These are phyloP conservation scores for Misopates orontium DNA, from an alignment of 257 asterid genomes.

Conservation along the genomic window DNA sequence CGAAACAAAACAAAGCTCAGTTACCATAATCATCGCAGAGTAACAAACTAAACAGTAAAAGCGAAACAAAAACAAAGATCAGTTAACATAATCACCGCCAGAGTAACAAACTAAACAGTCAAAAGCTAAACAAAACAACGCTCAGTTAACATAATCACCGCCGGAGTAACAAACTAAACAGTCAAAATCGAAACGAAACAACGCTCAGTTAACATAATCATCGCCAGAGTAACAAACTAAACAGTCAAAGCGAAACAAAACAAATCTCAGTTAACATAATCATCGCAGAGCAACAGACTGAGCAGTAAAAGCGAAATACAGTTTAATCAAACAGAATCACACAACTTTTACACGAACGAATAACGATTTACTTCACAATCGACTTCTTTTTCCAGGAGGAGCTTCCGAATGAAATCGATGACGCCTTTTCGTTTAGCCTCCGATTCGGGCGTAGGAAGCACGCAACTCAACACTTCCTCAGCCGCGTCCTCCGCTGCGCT, in stretches of 20 bases:
- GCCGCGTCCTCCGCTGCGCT: conserved; percentile 54
- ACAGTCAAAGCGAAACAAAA: conserved; percentile 13
- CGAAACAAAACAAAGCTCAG: neutral
- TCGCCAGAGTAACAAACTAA: neutral
- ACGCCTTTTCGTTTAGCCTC: conserved; percentile 58
- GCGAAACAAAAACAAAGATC: neutral
- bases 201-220: neutral
- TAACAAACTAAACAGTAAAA: neutral
- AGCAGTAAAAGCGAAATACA: neutral
- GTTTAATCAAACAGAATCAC: conserved; percentile 8
- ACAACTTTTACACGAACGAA: conserved; percentile 23
- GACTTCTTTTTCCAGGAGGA: conserved; percentile 42
- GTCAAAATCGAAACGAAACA: neutral
- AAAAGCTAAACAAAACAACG: conserved; percentile 1
- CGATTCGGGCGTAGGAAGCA: conserved; percentile 62
- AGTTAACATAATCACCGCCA: neutral
- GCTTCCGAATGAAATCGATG: conserved; percentile 51
- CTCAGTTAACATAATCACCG: neutral
- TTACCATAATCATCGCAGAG: neutral
- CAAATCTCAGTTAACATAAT: neutral
- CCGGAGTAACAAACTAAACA: neutral
- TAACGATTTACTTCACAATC: conserved; percentile 48
- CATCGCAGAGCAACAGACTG: neutral
- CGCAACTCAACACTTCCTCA: conserved; percentile 48
- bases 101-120: conserved; percentile 8